phyloP scores from a whole-genome alignment of 139 green algal species.

The Chlorella ohadii region DNA sequence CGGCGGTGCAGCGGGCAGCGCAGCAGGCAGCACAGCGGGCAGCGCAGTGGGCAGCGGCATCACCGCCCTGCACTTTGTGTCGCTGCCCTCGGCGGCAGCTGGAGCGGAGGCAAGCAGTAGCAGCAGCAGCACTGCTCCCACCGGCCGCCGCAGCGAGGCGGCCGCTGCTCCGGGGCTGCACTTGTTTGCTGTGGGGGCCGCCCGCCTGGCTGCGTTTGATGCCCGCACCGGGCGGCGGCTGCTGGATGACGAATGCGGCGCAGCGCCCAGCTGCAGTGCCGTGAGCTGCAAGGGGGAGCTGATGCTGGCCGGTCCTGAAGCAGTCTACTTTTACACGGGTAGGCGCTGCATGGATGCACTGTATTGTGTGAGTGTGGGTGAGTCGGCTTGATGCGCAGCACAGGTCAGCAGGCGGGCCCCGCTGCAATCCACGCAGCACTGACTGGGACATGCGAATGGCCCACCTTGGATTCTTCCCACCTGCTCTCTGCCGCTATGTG shows the following conservation, averaged over 20 bases:
- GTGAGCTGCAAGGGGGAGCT: conserved; percentile 47
- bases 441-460: no score
- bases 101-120: background rate
- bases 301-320: conserved; percentile 69
- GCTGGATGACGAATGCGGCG: conserved; percentile 62
- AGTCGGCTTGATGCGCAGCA: no score
- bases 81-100: background rate
- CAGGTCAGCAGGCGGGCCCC: no score
- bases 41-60: conserved; percentile 16
- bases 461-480: no score
- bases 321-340: conserved; percentile 81
- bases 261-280: conserved; percentile 23
- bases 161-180: conserved; percentile 24
- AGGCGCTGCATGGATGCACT: background rate
- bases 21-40: background rate
- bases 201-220: conserved; percentile 31
- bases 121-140: background rate
- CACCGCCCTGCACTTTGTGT: conserved; percentile 20
- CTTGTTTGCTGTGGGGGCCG: conserved; percentile 69
- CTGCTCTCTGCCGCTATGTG: no score
- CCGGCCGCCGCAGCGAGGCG: background rate
- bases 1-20: background rate
- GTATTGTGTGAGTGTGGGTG: no score
- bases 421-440: no score
- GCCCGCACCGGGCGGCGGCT: conserved; percentile 39